Evolutionary conservation across 768 basidiomycete species (phyloP).

Genomic region (Amanita jacksonii): DNA sequence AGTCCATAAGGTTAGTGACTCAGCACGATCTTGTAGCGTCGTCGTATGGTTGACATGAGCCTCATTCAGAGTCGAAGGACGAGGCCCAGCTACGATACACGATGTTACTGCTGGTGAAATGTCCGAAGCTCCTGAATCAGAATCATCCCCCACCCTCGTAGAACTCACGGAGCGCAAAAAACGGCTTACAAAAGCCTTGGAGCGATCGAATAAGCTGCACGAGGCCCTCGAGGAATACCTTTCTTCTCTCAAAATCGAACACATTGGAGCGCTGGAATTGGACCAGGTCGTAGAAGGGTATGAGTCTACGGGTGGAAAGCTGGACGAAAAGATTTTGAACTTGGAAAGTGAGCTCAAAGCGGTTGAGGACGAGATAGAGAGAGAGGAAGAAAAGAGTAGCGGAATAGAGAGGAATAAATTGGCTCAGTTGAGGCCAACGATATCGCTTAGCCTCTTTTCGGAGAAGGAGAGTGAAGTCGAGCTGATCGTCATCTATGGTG

Average conservation of each 20-base stretch:
- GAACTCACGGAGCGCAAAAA: conserved; percentile 19
- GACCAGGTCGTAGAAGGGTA: conserved; percentile 22
- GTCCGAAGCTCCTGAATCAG: conserved; percentile 12
- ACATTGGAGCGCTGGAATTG: conserved; percentile 14
- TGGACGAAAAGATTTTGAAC: conserved; percentile 23
- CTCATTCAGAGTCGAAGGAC: conserved; percentile 30
- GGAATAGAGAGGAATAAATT: conserved; percentile 4
- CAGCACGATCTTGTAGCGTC: background rate
- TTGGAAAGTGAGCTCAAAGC: conserved; percentile 19
- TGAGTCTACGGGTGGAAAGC: conserved; percentile 21
- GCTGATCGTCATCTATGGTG: conserved; percentile 31
- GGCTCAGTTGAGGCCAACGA: conserved; percentile 20
- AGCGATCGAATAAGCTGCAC: conserved; percentile 20
- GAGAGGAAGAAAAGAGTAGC: conserved; percentile 15
- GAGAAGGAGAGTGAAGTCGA: conserved; percentile 26
- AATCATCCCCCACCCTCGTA: conserved; percentile 19
- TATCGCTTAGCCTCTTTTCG: conserved; percentile 27
- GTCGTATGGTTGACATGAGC: background rate
- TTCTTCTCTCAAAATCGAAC: conserved; percentile 23
- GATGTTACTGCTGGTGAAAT: conserved; percentile 29
- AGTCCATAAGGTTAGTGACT: conserved; percentile 28
- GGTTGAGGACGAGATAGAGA: conserved; percentile 16
- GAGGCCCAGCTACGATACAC: conserved; percentile 36
- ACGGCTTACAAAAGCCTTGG: conserved; percentile 19
- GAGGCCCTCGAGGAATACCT: conserved; percentile 26